Base-by-base conservation (phyloP, 2,329 filamentous ascomycete genomes). In the Colletotrichum aenigma region DNA sequence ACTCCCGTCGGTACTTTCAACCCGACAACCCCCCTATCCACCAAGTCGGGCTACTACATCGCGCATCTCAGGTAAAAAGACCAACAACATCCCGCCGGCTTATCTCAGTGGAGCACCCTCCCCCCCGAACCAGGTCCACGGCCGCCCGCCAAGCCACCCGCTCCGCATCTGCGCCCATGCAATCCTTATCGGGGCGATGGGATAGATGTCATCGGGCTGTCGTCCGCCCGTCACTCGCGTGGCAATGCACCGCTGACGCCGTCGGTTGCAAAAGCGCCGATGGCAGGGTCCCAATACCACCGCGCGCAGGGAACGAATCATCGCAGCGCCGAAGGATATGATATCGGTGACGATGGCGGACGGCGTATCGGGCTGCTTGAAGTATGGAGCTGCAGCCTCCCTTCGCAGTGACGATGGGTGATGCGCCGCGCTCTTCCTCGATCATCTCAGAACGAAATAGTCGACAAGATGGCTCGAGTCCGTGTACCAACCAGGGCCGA, bases 221-320 rank as follows among this genome's bases (percentile, higher is more conserved):
- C 5, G 56, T 2, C 34, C 38, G 43, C n/a, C 43, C 43, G n/a
- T 52, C 6, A 6, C 18, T 38, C 38, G 67, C 67, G 58, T 71
- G 76, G 75, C 75, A 36, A 75, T 32, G 24, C 9, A 10, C 15
- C 32, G 32, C 32, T 75, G 36, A 18, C 18, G 28, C 32, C 72
- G 36, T 78, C 75, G 75, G 76, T 69, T 69, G 61, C 71, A 78
- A 77, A 78, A 61, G n/a, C 56, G 68, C 76, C 76, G 76, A 78
- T 64, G 30, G 24, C 34, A 58, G n/a, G 32, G 34, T 61, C 55
- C 30, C 55, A 58, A 58, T 9, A 4, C 7, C 55, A 58, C 21
- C 28, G n/a, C 12, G 12, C 18, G 18, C 28, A n/a, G 28, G 18
- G 18, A n/a, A 13, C 16, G n/a, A 61, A 18, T 16, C 56, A 30